Conservation (phyloP, 31 red algal genomes). For the Endocladia muricata region DNA sequence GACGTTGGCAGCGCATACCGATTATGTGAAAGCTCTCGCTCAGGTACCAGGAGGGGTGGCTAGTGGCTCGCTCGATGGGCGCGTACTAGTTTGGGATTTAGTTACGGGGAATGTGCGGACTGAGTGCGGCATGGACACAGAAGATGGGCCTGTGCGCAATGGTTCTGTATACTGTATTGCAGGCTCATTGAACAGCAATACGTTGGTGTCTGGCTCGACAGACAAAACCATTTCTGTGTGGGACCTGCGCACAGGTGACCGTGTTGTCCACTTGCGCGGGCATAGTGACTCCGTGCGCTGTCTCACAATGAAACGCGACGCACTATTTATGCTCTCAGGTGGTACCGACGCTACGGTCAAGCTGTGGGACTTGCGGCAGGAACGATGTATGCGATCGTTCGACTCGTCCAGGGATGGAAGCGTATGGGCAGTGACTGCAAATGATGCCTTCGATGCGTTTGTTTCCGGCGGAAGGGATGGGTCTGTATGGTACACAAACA, state of each 20-base stretch:
- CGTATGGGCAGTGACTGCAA: conserved; percentile 78
- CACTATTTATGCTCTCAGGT: conserved; percentile 60
- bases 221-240: conserved; percentile 78
- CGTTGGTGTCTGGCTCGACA: conserved; percentile 77
- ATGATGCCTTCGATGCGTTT: conserved; percentile 59
- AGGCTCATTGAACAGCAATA: conserved; percentile 30
- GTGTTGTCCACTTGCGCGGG: conserved; percentile 68
- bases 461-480: conserved; percentile 91
- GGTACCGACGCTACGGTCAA: conserved; percentile 72
- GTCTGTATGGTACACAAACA: conserved; percentile 73
- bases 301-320: conserved; percentile 60
- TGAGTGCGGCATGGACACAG: conserved; percentile 55
- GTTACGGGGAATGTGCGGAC: conserved; percentile 48
- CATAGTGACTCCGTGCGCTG: conserved; percentile 86
- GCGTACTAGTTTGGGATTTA: conserved; percentile 89
- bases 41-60: conserved; percentile 54
- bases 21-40: conserved; percentile 93
- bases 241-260: conserved; percentile 69
- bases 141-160: conserved; percentile 29
- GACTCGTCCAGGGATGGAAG: conserved; percentile 67
- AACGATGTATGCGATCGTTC: conserved; percentile 62
- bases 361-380: conserved; percentile 89
- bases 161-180: conserved; percentile 69
- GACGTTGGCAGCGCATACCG: conserved; percentile 79
- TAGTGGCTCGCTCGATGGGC: conserved; percentile 74